phyloP scores from a whole-genome alignment of 2,329 filamentous ascomycete genomes.

The Penicillium brevicompactum region DNA sequence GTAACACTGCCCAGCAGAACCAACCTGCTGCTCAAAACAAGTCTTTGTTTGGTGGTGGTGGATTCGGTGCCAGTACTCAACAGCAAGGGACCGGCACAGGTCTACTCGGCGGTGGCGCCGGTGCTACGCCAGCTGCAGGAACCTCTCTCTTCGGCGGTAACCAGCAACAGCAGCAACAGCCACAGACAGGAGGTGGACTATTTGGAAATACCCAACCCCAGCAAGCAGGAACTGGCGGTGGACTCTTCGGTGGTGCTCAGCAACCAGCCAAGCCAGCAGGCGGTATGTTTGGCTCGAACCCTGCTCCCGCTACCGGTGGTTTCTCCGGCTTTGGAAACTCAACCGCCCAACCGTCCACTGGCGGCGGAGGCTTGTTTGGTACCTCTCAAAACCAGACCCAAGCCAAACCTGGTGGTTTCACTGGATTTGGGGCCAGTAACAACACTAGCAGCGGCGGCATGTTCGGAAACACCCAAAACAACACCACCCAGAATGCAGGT shows the following conservation, averaged over 20 bases:
- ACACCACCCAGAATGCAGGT: constrained; percentile 34
- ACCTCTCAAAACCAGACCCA: constrained; percentile 52
- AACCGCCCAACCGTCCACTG: constrained; percentile 44
- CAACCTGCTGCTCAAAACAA: constrained; percentile 41
- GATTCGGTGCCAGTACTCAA: constrained; percentile 46
- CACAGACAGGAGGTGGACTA: constrained; percentile 34
- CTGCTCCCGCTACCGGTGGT: constrained; percentile 25
- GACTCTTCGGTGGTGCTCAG: constrained; percentile 49
- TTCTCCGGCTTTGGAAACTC: constrained; percentile 47
- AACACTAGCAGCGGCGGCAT: constrained; percentile 48
- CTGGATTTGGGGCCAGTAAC: constrained; percentile 48
- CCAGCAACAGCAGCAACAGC: constrained; percentile 30
- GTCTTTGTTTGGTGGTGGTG: constrained; percentile 37
- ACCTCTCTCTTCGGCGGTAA: constrained; percentile 46
- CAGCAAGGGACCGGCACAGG: constrained; percentile 41
- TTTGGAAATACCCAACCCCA: constrained; percentile 40
- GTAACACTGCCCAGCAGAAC: constrained; percentile 40
- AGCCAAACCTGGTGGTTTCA: constrained; percentile 55
- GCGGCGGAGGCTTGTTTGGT: constrained; percentile 46
- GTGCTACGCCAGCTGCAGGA: constrained; percentile 35
- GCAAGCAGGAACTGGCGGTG: constrained; percentile 41
- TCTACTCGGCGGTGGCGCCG: constrained; percentile 43
- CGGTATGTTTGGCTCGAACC: constrained; percentile 26
- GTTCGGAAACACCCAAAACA: constrained; percentile 47
- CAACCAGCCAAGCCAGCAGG: constrained; percentile 23